Evolutionary conservation across 2,329 filamentous ascomycete genomes (phyloP), one percentile per base, ranked within the genome.

Genomic region (Microdochium paspali): DNA sequence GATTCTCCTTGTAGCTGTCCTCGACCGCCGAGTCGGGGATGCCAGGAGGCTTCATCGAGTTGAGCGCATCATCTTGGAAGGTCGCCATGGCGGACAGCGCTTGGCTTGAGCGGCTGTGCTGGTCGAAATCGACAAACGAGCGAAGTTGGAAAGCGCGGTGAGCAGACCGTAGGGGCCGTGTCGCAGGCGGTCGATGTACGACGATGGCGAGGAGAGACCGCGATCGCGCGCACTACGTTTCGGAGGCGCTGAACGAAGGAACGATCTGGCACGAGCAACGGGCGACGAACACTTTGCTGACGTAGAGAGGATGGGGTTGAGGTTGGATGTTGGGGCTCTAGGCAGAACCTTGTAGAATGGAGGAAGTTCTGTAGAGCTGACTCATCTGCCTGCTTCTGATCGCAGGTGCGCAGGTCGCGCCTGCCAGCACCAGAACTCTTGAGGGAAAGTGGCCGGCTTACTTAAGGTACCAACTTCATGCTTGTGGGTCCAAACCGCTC

Each of bases 1-100:
- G 77, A 56, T 97, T 93, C 65, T 95, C 85, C 60, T 81, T 80
- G 75, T 83, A 95, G 47, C 58, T 62, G 40, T 60, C 60, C 28
- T 59, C 58, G 54, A 49, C 50, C 40, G 61, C 56, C 28, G 54
- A 51, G 44, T 54, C 57, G 15, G 49, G 40, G 25, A 51, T 18
- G 35, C 35, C 35, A 9, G 35, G 35, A 21, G 35, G 35, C 35
- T 40, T 40, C 35, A 40, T 40, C 35, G 35, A 20, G 35, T 3
- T 20, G 35, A 40, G 35, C 35, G 18, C 35, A 21, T 40, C 35
- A 20, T 40, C 35, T 21, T n/a, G 35, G 18, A 40, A 40, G 35
- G 35, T 18, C 31, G 61, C 62, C 46, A 63, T 62, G 28, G 68
- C 59, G 47, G 65, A 40, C 6, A 18, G 15, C 5, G 15, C 18